These are phyloP conservation scores for Melanogaster broomeanus DNA, from an alignment of 768 basidiomycete species.

Conservation along the genomic window DNA sequence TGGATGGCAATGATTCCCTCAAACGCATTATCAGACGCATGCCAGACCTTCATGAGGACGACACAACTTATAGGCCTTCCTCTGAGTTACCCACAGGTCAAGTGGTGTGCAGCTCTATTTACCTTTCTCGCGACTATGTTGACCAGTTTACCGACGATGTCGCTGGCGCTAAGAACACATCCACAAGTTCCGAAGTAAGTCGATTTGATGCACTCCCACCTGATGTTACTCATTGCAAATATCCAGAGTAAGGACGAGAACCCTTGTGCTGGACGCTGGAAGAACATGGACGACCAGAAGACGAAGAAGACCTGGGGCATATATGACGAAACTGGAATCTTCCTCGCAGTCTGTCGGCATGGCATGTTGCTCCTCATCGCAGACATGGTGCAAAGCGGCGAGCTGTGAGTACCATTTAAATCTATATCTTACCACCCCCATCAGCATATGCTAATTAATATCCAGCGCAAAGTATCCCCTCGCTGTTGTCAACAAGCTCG, in stretches of 20 bases:
- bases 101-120: background rate
- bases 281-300: background rate
- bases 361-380: slow-evolving; percentile 18
- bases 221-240: no score
- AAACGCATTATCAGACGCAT: background rate
- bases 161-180: background rate
- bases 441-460: background rate
- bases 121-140: background rate
- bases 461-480: slow-evolving; percentile 26
- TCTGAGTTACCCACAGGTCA: background rate
- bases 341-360: slow-evolving; percentile 24
- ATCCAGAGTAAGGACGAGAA: background rate
- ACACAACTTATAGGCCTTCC: background rate
- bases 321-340: slow-evolving; percentile 14
- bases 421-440: background rate
- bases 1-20: slow-evolving; percentile 10
- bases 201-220: background rate
- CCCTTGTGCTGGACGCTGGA: background rate
- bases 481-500: slow-evolving; percentile 7
- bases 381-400: slow-evolving; percentile 27
- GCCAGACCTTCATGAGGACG: background rate
- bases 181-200: background rate
- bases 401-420: background rate
- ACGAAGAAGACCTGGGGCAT: no score
- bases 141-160: background rate